A percentile compares a stretch with the other conserved stretches of the same genome.
Evolutionary conservation across 441 rosid genomes (phyloP).

Genomic region (Pelargonium fulgidum): DNA sequence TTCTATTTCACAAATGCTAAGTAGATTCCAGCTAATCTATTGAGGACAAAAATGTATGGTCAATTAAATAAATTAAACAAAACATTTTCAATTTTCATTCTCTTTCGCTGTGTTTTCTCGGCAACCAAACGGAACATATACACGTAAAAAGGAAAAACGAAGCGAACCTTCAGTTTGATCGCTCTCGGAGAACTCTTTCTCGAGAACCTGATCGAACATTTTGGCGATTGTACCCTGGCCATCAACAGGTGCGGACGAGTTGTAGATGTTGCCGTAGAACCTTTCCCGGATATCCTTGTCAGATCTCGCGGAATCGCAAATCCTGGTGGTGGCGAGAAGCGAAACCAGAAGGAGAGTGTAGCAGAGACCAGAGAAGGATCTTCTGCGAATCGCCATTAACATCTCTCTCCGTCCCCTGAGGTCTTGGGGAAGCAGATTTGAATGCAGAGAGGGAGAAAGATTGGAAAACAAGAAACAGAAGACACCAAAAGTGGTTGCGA

Average conservation of each 20-base stretch:
- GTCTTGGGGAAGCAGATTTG: neutral
- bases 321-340: constrained; percentile 19
- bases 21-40: neutral
- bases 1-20: neutral
- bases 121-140: neutral
- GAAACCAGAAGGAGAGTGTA: constrained; percentile 27
- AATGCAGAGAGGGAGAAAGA: neutral
- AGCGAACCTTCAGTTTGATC: constrained; percentile 79
- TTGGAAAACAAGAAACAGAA: neutral
- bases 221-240: constrained; percentile 76
- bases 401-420: constrained; percentile 15
- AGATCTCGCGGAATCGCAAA: constrained; percentile 50
- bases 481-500: too few species aligned
- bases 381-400: constrained; percentile 25
- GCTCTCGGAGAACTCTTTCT: constrained; percentile 87
- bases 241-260: constrained; percentile 53
- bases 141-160: neutral
- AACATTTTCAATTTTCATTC: neutral
- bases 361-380: constrained; percentile 25
- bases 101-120: neutral
- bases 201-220: constrained; percentile 88
- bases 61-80: neutral
- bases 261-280: constrained; percentile 78
- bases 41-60: neutral
- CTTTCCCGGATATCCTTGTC: constrained; percentile 73